These are phyloP conservation scores for Fusarium ramigenum DNA, from an alignment of 2,329 filamentous ascomycete genomes.

Conservation along the genomic window DNA sequence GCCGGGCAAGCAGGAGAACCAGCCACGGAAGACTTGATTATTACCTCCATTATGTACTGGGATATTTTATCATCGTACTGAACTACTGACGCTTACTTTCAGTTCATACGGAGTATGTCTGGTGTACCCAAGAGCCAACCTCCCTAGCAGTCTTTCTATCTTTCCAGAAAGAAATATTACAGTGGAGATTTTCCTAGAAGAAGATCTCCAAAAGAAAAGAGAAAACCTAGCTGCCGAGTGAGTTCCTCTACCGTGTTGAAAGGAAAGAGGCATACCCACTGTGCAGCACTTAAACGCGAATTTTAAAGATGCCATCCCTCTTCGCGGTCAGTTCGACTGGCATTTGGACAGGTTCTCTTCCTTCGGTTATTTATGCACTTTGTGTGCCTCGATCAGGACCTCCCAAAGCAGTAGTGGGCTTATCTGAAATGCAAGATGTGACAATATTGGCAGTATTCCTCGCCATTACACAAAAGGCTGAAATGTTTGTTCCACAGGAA, in stretches of 20 bases:
- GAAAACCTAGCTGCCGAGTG: background rate
- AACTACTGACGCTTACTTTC: background rate
- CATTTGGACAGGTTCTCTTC: background rate
- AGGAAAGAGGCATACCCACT: background rate
- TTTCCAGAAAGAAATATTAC: background rate
- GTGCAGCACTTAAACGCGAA: conserved; percentile 5
- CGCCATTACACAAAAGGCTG: background rate
- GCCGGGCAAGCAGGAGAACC: conserved; percentile 13
- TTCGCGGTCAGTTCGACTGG: background rate
- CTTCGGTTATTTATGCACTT: background rate
- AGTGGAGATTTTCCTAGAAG: background rate
- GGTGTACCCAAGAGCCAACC: background rate
- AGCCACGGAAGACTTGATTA: background rate
- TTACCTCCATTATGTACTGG: background rate
- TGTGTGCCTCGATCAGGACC: background rate
- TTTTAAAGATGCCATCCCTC: background rate
- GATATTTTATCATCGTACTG: conserved; percentile 2
- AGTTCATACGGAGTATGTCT: background rate
- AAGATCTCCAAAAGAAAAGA: background rate
- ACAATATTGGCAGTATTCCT: background rate
- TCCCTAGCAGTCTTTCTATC: background rate
- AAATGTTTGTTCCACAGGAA: conserved; percentile 3
- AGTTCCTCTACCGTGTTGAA: background rate
- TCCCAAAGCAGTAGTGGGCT: background rate
- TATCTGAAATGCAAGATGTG: background rate